Base-by-base conservation (phyloP, 805 yeast species). In the Lachancea quebecensis region DNA sequence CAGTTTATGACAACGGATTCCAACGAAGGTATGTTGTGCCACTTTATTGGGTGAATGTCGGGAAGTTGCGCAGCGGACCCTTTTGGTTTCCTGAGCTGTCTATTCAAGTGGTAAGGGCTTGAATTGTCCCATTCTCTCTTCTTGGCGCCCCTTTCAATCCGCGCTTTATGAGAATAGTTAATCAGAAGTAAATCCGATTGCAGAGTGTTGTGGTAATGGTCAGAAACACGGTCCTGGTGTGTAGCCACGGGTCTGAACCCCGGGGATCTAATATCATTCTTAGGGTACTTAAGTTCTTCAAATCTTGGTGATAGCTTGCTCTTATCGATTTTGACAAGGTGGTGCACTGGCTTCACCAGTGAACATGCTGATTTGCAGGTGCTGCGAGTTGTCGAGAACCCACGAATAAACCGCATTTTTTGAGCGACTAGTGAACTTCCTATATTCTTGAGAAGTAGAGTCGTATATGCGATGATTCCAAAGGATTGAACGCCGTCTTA, bases 261-360 rank as follows among this genome's bases (percentile, higher is more conserved):
- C 15, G 93, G 83, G 11, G 95, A 81, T 59, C 85, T 77, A 50
- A 89, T 78, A 64, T 89, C 95, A 57, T 79, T 78, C 53, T 82
- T 80, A 27, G 82, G 77, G 41, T 74, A 67, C 50, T 84, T 76
- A 47, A 86, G 66, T 34, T 79, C 85, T 42, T 84, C 79, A 64
- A 81, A 85, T 49, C 82, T 72, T 46, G 91, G 89, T 32, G 90
- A 82, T 41, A 91, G 74, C 44, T 77, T 77, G 33, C 79, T 68
- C 64, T 93, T 93, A 57, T 78, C 75, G 59, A 87, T 79, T 53
- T 78, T 79, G 37, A 91, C 85, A 48, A 78, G 74, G 66, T 93
- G 99, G 65, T 93, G 99, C 12, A 91, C 95, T 1, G 99, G 98
- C 41, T 83, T 78, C 32, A 87, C 90, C 42, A 86, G 75, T 34